These are phyloP conservation scores for Oenanthe javanica DNA, from an alignment of 140 eudicot species.

Conservation along the genomic window DNA sequence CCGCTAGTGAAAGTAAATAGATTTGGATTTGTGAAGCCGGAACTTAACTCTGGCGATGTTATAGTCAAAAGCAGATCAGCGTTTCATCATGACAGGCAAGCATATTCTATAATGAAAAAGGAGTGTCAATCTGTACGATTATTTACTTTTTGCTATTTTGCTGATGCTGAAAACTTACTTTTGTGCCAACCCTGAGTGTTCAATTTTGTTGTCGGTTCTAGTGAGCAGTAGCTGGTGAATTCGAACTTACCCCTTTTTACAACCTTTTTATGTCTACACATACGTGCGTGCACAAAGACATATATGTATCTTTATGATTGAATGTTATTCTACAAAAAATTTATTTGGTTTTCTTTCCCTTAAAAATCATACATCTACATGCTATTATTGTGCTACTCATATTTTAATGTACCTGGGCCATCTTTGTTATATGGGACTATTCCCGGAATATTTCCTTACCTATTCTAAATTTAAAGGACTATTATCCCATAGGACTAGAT, in stretches of 20 bases:
- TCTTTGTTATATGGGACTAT: background rate
- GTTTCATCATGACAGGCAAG: constrained; percentile 60
- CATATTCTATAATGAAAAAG: background rate
- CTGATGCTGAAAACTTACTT: background rate
- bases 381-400: background rate
- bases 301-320: background rate
- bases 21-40: constrained; percentile 72
- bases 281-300: background rate
- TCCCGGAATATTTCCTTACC: background rate
- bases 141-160: background rate
- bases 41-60: constrained; percentile 44
- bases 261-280: background rate
- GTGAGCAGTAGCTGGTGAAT: background rate
- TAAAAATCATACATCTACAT: background rate
- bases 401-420: background rate
- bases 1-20: constrained; percentile 51
- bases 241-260: background rate
- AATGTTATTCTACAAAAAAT: no score
- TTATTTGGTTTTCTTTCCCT: no score
- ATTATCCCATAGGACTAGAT: background rate
- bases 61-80: constrained; percentile 47
- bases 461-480: no score
- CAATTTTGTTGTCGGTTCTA: background rate
- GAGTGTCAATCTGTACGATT: background rate
- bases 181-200: background rate